Evolutionary conservation across 495 filamentous ascomycete species (phyloP).

Genomic region (Penicillium macrosclerotiorum): DNA sequence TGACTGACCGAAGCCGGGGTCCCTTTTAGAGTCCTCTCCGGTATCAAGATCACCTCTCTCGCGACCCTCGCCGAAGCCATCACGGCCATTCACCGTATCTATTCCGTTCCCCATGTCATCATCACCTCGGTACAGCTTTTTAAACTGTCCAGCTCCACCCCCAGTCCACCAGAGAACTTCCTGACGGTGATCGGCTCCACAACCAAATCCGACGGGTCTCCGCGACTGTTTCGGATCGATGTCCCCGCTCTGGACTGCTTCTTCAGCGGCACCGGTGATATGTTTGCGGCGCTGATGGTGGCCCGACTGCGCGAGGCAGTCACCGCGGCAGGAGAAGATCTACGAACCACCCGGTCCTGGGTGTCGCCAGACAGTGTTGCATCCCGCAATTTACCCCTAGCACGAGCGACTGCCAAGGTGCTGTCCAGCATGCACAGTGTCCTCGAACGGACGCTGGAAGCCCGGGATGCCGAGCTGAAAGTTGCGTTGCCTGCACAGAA

Average conservation of each 20-base stretch:
- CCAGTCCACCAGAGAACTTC: slow-evolving; percentile 41
- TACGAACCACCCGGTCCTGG: slow-evolving; percentile 60
- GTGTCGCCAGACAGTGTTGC: slow-evolving; percentile 64
- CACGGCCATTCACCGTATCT: slow-evolving; percentile 69
- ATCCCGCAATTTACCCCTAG: slow-evolving; percentile 72
- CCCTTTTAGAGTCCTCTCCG: slow-evolving; percentile 84
- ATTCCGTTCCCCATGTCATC: slow-evolving; percentile 82
- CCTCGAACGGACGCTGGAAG: slow-evolving; percentile 69
- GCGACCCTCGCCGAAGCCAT: slow-evolving; percentile 69
- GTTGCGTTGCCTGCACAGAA: slow-evolving; percentile 13
- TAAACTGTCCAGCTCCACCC: slow-evolving; percentile 38
- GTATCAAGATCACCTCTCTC: slow-evolving; percentile 75
- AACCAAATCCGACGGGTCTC: slow-evolving; percentile 54
- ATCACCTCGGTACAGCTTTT: slow-evolving; percentile 77
- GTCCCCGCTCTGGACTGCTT: slow-evolving; percentile 86
- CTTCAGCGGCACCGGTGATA: slow-evolving; percentile 95
- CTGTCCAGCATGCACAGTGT: slow-evolving; percentile 91
- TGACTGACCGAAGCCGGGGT: no score
- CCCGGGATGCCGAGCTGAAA: slow-evolving; percentile 56
- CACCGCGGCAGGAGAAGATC: slow-evolving; percentile 30
- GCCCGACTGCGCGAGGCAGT: slow-evolving; percentile 87
- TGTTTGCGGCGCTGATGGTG: slow-evolving; percentile 91
- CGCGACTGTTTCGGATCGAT: slow-evolving; percentile 78
- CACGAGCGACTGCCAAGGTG: slow-evolving; percentile 79
- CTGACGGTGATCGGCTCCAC: slow-evolving; percentile 80